Evolutionary conservation across 1,284 basidiomycete species (phyloP).

Genomic region (Meira nashicola): DNA sequence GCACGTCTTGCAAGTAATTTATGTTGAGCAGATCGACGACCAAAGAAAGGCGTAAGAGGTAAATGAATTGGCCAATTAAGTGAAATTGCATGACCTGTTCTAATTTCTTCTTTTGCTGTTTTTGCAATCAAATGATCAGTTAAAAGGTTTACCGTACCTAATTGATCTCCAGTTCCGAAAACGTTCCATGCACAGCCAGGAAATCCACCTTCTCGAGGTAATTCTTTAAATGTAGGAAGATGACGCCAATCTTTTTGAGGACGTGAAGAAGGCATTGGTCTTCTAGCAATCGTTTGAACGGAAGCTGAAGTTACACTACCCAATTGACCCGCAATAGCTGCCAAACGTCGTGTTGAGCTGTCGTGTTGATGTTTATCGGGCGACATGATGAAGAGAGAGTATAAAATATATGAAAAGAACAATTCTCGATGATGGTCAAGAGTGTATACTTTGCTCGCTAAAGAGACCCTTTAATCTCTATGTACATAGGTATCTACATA

Average conservation of each 20-base stretch:
- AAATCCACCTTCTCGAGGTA: constrained; percentile 36
- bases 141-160: constrained; percentile 68
- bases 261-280: neutral
- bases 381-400: neutral
- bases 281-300: neutral
- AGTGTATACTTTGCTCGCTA: too few species aligned
- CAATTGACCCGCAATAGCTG: constrained; percentile 32
- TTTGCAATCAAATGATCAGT: constrained; percentile 64
- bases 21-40: constrained; percentile 26
- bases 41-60: constrained; percentile 36
- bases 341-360: constrained; percentile 15
- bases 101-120: constrained; percentile 64
- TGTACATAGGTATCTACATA: too few species aligned
- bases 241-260: constrained; percentile 22
- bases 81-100: constrained; percentile 36
- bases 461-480: too few species aligned
- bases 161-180: constrained; percentile 66
- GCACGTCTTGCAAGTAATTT: constrained; percentile 24
- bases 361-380: constrained; percentile 1
- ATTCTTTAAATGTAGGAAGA: constrained; percentile 30
- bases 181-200: constrained; percentile 62
- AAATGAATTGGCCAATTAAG: constrained; percentile 43
- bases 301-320: constrained; percentile 22
- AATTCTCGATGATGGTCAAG: too few species aligned
- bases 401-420: too few species aligned